Base-by-base conservation (phyloP, 2,329 filamentous ascomycete genomes). In the Fusarium graminum region DNA sequence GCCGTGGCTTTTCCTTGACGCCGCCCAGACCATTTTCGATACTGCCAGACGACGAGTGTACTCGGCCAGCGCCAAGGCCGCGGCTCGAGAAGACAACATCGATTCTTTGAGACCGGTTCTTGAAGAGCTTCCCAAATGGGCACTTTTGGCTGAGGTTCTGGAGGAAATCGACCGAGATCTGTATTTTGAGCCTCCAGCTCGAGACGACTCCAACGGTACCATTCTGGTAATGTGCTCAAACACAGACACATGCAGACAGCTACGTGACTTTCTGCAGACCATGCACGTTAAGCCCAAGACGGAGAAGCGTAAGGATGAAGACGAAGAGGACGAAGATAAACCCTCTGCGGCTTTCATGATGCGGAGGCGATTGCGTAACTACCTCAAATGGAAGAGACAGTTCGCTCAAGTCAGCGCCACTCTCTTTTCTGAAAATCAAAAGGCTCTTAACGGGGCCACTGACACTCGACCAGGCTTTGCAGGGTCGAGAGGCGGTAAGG, bases 211-310 rank as follows among this genome's bases (percentile, higher is more conserved):
- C 0, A 97, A 93, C 74, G 92, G 92, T n/a, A 92, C 92, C 4
- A 93, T 97, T 47, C 81, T 99, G 32, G 92, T 99, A 75, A 98
- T 99, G 95, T 98, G 94, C 74, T 90, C 90, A 26, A 94, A 97
- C 72, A 88, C 92, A 56, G 88, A 89, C 55, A 97, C 93, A 10
- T 97, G 92, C 74, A 87, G 91, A 14, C 95, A 99, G 72, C 82
- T 99, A 40, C 88, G 93, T 66, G 94, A 98, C 75, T 98, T 94
- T 75, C 81, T 99, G 19, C 91, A 97, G 75, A 93, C 88, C 8
- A 97, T 97, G 93, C 88, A 96, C 74, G 85, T 94, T 28, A 88
- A 86, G 52, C 84, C 88, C 52, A 84, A 76, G 72, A 75, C 73
- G 42, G 81, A 85, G 50, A 78, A 80, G 16, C 58, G 57, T 6